These are phyloP conservation scores for Ascochyta clinopodiicola DNA, from an alignment of 2,329 filamentous ascomycete genomes.

Conservation along the genomic window DNA sequence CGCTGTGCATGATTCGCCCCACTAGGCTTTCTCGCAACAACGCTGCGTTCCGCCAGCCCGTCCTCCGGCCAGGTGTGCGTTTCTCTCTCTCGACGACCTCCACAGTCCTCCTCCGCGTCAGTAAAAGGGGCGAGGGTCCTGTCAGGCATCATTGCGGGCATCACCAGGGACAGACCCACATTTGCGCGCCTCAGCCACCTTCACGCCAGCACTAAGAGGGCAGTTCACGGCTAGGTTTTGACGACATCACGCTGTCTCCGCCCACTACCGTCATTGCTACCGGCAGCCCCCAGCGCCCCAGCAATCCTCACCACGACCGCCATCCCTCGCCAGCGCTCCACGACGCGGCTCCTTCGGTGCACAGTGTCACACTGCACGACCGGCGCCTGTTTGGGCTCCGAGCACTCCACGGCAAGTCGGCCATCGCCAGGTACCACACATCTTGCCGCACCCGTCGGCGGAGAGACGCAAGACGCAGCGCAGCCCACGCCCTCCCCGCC, in stretches of 20 bases:
- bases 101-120: slow-evolving; percentile 8
- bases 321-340: slow-evolving; percentile 3
- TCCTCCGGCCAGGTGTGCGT: slow-evolving; percentile 4
- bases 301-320: slow-evolving; percentile 3
- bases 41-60: slow-evolving; percentile 3
- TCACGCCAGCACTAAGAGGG: slow-evolving; percentile 32
- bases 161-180: slow-evolving; percentile 19
- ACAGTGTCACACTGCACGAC: slow-evolving; percentile 18
- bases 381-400: slow-evolving; percentile 36
- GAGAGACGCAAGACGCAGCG: slow-evolving; percentile 22
- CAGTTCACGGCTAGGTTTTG: slow-evolving; percentile 29
- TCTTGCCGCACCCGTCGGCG: slow-evolving; percentile 34
- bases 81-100: neutral
- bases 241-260: slow-evolving; percentile 32
- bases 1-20: slow-evolving; percentile 12
- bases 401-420: slow-evolving; percentile 27
- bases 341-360: slow-evolving; percentile 18
- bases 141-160: slow-evolving; percentile 29
- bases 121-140: slow-evolving; percentile 11
- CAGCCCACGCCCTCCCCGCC: slow-evolving; percentile 31
- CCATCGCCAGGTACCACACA: slow-evolving; percentile 35
- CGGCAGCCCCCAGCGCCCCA: slow-evolving; percentile 18
- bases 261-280: slow-evolving; percentile 29
- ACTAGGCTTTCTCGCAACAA: slow-evolving; percentile 9
- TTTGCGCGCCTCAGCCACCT: slow-evolving; percentile 29